A percentile compares a stretch with the other conserved stretches of the same genome.
Conservation (phyloP, 164 flowering plant genomes). For the Chloranthus sessilifolius region DNA sequence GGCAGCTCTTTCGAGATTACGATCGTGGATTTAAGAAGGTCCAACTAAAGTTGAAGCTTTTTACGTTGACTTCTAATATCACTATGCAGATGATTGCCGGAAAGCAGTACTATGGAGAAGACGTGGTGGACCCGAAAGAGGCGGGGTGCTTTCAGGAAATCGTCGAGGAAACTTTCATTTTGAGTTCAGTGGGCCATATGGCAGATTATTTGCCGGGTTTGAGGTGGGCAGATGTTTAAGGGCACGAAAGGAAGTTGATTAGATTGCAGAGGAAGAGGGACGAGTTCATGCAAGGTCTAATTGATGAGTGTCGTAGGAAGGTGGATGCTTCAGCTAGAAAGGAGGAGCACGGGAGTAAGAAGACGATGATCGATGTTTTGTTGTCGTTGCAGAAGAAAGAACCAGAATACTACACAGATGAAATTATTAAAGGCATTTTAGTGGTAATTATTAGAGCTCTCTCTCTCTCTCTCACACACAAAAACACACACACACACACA, state of each 20-base stretch:
- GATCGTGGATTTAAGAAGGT: not conserved
- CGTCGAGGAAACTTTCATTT: not conserved
- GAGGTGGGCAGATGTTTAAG: slow-evolving; percentile 15
- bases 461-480: no score
- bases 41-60: slow-evolving; percentile 24
- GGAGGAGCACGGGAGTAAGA: not conserved
- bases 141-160: slow-evolving; percentile 7
- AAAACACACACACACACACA: no score
- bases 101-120: slow-evolving; percentile 30
- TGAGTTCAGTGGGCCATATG: slow-evolving; percentile 8
- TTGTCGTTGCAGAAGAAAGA: slow-evolving; percentile 27
- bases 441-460: slow-evolving; percentile 14
- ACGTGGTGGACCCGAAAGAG: slow-evolving; percentile 6
- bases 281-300: slow-evolving; percentile 7
- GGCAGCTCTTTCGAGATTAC: slow-evolving; percentile 1
- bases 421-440: slow-evolving; percentile 25
- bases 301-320: slow-evolving; percentile 8
- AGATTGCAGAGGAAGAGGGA: slow-evolving; percentile 8
- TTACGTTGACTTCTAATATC: slow-evolving; percentile 24
- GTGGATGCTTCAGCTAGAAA: not conserved
- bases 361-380: slow-evolving; percentile 15
- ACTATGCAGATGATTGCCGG: slow-evolving; percentile 42
- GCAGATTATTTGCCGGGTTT: slow-evolving; percentile 11
- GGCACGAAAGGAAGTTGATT: slow-evolving; percentile 14
- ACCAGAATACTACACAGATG: slow-evolving; percentile 28